Percentiles rank a stretch among this genome's conserved stretches.
Evolutionary conservation across 371 early-diverging fungal species (phyloP).

Genomic region (Phascolomyces articulosus): DNA sequence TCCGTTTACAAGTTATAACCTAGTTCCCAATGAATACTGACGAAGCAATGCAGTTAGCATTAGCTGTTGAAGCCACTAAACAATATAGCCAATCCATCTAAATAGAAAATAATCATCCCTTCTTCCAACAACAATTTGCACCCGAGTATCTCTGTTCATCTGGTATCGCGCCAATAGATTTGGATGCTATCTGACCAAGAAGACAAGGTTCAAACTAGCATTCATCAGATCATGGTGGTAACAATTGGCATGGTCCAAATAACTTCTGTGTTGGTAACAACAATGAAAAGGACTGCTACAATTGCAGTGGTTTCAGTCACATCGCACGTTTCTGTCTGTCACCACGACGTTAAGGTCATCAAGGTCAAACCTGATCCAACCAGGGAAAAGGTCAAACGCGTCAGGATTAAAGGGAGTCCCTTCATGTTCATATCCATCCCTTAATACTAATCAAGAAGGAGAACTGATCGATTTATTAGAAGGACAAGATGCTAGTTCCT

Average conservation of each 20-base stretch:
- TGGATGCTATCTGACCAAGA: slow-evolving; percentile 1
- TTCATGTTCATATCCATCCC: not conserved
- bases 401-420: not conserved
- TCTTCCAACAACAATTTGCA: not conserved
- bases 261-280: not conserved
- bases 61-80: not conserved
- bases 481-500: not conserved
- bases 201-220: not conserved
- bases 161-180: not conserved
- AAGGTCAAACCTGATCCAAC: not conserved
- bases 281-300: not conserved
- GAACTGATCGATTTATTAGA: not conserved
- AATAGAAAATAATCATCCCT: not conserved
- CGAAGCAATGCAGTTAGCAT: not conserved
- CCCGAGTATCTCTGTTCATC: not conserved
- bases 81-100: not conserved
- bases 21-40: not conserved
- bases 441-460: not conserved
- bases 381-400: slow-evolving; percentile 1
- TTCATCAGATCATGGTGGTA: not conserved
- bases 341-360: not conserved
- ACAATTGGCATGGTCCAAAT: not conserved
- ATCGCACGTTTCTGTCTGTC: not conserved
- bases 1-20: not conserved
- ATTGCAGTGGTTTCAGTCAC: not conserved